A percentile compares a stretch with the other conserved stretches of the same genome.
phyloP scores from a whole-genome alignment of 805 yeast genomes.

The Debaryomyces hansenii region DNA sequence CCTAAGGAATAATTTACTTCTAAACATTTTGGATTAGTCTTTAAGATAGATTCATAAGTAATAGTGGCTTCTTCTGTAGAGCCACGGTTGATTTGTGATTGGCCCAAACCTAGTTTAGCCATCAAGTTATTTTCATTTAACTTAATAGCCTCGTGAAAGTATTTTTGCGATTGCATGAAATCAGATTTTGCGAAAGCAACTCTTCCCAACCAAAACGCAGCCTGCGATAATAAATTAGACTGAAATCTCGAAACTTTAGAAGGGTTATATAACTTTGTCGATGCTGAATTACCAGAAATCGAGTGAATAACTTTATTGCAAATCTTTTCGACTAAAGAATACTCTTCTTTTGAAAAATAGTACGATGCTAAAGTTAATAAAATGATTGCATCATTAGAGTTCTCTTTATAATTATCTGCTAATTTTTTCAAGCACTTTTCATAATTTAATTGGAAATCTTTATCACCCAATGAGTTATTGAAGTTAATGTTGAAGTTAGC shows the following conservation, averaged over 20 bases:
- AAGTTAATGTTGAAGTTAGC: constrained; percentile 66
- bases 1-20: constrained; percentile 82
- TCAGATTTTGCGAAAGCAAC: constrained; percentile 62
- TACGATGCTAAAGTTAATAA: constrained; percentile 68
- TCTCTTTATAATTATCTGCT: constrained; percentile 35
- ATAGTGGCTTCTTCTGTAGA: constrained; percentile 80
- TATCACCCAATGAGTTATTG: constrained; percentile 55
- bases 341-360: constrained; percentile 67
- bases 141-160: constrained; percentile 71
- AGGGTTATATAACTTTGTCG: constrained; percentile 14
- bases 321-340: constrained; percentile 55
- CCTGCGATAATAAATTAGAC: constrained; percentile 33
- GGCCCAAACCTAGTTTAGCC: constrained; percentile 82
- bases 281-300: constrained; percentile 16
- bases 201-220: constrained; percentile 81
- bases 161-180: constrained; percentile 65
- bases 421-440: constrained; percentile 54
- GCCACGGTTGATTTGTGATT: constrained; percentile 74
- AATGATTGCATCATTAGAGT: constrained; percentile 57
- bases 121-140: constrained; percentile 63
- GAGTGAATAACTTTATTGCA: constrained; percentile 47
- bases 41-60: constrained; percentile 74
- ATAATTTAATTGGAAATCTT: constrained; percentile 62
- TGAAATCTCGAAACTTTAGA: constrained; percentile 26
- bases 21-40: constrained; percentile 62